A percentile compares a stretch with the other conserved stretches of the same genome.
These are phyloP conservation scores for Solanum piurae DNA, from an alignment of 257 asterid genomes.

Conservation along the genomic window DNA sequence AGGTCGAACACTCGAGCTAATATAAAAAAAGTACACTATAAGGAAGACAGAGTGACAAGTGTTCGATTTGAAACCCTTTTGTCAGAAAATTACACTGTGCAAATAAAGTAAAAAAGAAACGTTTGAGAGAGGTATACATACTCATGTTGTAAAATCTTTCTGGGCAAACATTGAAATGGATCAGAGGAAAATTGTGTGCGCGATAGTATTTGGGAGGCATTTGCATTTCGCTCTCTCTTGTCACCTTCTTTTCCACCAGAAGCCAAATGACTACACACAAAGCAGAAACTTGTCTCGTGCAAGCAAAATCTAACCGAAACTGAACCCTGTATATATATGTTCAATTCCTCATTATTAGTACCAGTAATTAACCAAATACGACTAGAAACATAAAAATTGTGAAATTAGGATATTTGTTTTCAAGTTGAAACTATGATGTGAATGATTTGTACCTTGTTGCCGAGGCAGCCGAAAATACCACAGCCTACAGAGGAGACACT, in stretches of 20 bases:
- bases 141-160: slow-evolving; percentile 60
- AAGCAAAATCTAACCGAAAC: slow-evolving; percentile 48
- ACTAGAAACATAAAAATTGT: neutral
- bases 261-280: slow-evolving; percentile 55
- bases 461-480: slow-evolving; percentile 46
- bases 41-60: neutral
- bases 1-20: neutral
- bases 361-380: neutral
- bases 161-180: slow-evolving; percentile 28
- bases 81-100: neutral
- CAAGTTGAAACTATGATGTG: neutral
- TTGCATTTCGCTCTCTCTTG: slow-evolving; percentile 40
- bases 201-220: slow-evolving; percentile 34
- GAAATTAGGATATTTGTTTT: neutral
- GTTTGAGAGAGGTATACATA: slow-evolving; percentile 7
- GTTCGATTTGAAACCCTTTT: neutral
- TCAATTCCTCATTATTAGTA: neutral
- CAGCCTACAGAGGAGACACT: slow-evolving; percentile 46
- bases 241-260: slow-evolving; percentile 32
- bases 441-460: slow-evolving; percentile 40
- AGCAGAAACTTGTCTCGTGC: slow-evolving; percentile 52
- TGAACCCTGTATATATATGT: slow-evolving; percentile 32
- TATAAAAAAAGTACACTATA: no score
- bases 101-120: neutral
- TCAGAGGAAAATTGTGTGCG: slow-evolving; percentile 37